Percentiles rank a stretch among this genome's conserved stretches.
phyloP scores from a whole-genome alignment of 2,329 filamentous ascomycete species.

The Trichophyton mentagrophytes region DNA sequence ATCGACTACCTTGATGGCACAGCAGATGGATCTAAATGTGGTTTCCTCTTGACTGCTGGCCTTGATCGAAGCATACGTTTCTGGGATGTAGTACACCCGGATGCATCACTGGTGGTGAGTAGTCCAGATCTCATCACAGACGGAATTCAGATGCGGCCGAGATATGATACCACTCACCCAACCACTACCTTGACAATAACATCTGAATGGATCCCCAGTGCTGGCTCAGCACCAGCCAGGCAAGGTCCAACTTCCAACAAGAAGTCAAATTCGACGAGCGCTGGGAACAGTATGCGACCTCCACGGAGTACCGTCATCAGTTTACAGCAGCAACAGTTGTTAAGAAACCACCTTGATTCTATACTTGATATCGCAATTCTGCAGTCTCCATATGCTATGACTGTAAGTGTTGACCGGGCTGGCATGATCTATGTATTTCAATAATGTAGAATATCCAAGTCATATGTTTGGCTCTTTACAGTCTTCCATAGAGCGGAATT shows the following conservation, averaged over 20 bases:
- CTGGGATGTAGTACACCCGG: conserved; percentile 73
- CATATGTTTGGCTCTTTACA: not conserved
- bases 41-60: conserved; percentile 76
- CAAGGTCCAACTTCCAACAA: conserved; percentile 19
- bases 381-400: conserved; percentile 84
- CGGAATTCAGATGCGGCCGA: conserved; percentile 42
- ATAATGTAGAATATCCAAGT: conserved; percentile 22
- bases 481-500: no score
- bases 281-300: conserved; percentile 31
- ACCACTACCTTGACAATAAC: conserved; percentile 52
- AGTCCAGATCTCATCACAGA: conserved; percentile 59
- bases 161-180: conserved; percentile 54
- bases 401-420: conserved; percentile 75
- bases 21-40: conserved; percentile 47
- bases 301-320: conserved; percentile 74
- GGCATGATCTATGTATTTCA: conserved; percentile 80
- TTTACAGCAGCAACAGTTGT: conserved; percentile 70
- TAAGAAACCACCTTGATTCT: conserved; percentile 76
- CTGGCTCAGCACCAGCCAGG: conserved; percentile 19
- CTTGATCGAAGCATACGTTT: conserved; percentile 85
- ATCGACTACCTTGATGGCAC: conserved; percentile 57
- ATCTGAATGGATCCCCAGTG: conserved; percentile 47
- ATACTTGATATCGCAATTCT: conserved; percentile 80
- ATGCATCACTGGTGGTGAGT: conserved; percentile 68
- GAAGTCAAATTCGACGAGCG: conserved; percentile 26